Conservation (phyloP, 202 grass and related monocot species). For the Brachypodium distachyon region DNA sequence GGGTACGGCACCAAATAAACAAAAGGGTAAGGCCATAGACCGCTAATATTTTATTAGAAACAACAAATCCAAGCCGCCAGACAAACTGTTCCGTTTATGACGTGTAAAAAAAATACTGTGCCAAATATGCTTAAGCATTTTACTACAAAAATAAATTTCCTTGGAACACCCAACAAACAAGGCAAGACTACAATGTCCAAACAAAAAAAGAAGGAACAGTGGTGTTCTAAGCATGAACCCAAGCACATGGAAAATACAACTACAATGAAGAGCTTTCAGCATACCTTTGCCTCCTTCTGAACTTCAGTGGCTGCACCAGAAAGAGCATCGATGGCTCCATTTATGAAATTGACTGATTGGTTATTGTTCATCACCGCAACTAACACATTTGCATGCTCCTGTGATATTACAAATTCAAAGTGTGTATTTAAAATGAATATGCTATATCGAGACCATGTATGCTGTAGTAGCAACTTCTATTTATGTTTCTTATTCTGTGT, state of each 20-base stretch:
- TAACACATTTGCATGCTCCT: constrained; percentile 64
- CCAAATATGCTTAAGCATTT: background rate
- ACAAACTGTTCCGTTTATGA: background rate
- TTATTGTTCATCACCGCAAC: constrained; percentile 26
- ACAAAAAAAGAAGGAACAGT: background rate
- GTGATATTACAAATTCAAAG: background rate
- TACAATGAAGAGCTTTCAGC: background rate
- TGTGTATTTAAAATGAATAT: background rate
- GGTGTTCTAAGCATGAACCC: background rate
- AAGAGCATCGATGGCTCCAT: constrained; percentile 45
- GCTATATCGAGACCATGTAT: background rate
- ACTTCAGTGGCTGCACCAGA: constrained; percentile 40
- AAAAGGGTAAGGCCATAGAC: background rate
- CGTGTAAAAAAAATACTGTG: background rate
- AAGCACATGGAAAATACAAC: constrained; percentile 2
- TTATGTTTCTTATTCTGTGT: background rate
- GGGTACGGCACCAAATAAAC: constrained; percentile 9
- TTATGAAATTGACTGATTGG: constrained; percentile 36
- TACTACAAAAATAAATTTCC: background rate
- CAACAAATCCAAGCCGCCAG: background rate
- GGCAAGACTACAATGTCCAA: background rate
- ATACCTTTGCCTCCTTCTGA: constrained; percentile 64
- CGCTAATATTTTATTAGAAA: background rate
- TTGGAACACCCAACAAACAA: background rate
- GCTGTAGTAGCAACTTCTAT: background rate